These are phyloP conservation scores for Camellia oleifera DNA, from an alignment of 179 eudicot species.

Conservation along the genomic window DNA sequence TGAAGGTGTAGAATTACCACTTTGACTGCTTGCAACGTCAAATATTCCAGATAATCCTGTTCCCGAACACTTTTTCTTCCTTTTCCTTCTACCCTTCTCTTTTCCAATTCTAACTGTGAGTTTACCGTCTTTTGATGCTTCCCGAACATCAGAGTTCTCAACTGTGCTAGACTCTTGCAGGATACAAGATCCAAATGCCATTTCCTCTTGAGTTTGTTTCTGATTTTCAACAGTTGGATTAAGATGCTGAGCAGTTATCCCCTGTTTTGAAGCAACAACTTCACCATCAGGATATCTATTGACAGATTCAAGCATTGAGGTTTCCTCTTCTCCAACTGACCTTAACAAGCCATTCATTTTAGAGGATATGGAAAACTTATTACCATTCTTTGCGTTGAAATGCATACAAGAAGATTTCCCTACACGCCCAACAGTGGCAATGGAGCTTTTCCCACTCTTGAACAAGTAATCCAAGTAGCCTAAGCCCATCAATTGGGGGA, in stretches of 20 bases:
- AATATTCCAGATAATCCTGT: slow-evolving; percentile 38
- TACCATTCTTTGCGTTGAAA: slow-evolving; percentile 20
- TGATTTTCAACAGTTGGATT: slow-evolving; percentile 19
- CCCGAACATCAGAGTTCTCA: slow-evolving; percentile 28
- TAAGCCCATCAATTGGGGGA: slow-evolving; percentile 30
- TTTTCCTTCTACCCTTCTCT: slow-evolving; percentile 58
- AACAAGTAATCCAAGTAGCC: slow-evolving; percentile 27
- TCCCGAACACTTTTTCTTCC: slow-evolving; percentile 50
- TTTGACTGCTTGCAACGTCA: slow-evolving; percentile 89
- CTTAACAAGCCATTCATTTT: slow-evolving; percentile 28
- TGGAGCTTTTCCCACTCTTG: slow-evolving; percentile 29
- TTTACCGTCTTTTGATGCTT: slow-evolving; percentile 33
- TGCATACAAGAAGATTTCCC: slow-evolving; percentile 27
- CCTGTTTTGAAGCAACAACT: slow-evolving; percentile 20
- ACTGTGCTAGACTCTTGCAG: slow-evolving; percentile 20
- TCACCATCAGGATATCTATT: slow-evolving; percentile 20
- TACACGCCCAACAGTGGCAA: slow-evolving; percentile 24
- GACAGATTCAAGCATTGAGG: slow-evolving; percentile 14
- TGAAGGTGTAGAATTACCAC: slow-evolving; percentile 88
- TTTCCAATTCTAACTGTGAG: slow-evolving; percentile 63
- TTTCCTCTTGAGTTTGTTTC: slow-evolving; percentile 18
- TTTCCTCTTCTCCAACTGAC: slow-evolving; percentile 26
- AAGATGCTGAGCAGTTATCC: slow-evolving; percentile 14
- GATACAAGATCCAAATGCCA: slow-evolving; percentile 10
- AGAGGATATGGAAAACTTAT: slow-evolving; percentile 19